Evolutionary conservation across 1,284 basidiomycete genomes (phyloP), one percentile per base, ranked within the genome.

Genomic region (Boletellus deceptivus): DNA sequence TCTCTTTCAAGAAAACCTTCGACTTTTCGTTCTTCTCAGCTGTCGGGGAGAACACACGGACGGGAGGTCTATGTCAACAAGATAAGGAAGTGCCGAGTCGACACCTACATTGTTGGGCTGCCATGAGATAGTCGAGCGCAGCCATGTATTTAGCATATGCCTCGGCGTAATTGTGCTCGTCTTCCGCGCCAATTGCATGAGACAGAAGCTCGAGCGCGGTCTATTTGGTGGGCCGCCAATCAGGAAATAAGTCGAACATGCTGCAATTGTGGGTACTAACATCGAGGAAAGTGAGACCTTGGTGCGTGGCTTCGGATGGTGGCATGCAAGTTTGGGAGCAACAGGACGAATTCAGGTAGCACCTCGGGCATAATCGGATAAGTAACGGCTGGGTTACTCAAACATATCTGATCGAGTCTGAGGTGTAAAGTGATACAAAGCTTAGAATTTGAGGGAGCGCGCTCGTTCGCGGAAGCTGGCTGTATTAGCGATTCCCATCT

Each of bases 51-150:
- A 6, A 22, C 13, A 41, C 6, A 4, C 11, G 18, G 20, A 33
- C 13, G 5, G 10, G n/a, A 6, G 17, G 16, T 4, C 17, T 20
- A 10, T 24, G 18, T 34, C 16, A 27, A 18, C 13, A 18, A 6
- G 18, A 11, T 5, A 20, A 10, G 17, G 20, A 33, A 14, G 37
- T 5, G 17, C 10, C 4, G 10, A 31, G 31, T 14, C 10, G 65
- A 72, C 46, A 52, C 59, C 1, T 16, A 80, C 80, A 77, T 63
- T 79, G 78, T 55, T 80, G 63, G n/a, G 79, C 78, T 22, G 98
- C 88, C 89, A 98, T 93, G 72, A 98, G 98, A 74, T 96, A 98
- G 70, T 98, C 96, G 51, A 98, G 80, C 5, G 93, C 83, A 75
- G 98, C 95, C 74, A 91, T 89, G 71, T 93, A 93, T 60, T 86